phyloP scores from a whole-genome alignment of 2,329 filamentous ascomycete species.

The Pseudonectria buxi region DNA sequence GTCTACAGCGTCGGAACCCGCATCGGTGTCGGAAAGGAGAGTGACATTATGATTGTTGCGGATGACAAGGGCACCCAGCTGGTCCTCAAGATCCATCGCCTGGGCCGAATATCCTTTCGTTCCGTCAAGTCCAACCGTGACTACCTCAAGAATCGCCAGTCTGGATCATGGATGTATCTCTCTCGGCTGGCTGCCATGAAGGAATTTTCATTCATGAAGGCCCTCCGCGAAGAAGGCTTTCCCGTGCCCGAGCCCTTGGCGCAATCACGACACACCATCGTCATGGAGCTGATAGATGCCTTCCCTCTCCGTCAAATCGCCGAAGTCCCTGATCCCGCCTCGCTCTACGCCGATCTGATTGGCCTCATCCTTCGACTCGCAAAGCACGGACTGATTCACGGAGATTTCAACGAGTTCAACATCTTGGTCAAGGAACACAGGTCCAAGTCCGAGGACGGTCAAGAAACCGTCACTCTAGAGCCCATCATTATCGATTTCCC shows the following conservation, averaged over 20 bases:
- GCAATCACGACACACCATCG: conserved; percentile 89
- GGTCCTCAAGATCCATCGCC: conserved; percentile 90
- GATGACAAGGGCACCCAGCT: conserved; percentile 68
- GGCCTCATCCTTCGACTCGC: conserved; percentile 78
- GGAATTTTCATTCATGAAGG: conserved; percentile 91
- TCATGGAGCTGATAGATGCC: conserved; percentile 91
- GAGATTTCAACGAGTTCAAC: conserved; percentile 99
- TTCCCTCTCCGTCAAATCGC: conserved; percentile 88
- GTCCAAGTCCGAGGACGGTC: conserved; percentile 31
- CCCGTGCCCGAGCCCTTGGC: conserved; percentile 81
- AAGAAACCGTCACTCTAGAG: conserved; percentile 47
- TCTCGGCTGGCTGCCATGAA: conserved; percentile 87
- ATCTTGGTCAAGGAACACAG: conserved; percentile 79
- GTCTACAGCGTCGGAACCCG: conserved; percentile 92
- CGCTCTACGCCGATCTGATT: conserved; percentile 88
- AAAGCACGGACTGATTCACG: conserved; percentile 84
- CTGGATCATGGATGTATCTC: conserved; percentile 97
- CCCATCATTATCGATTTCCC: conserved; percentile 96
- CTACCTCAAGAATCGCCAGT: conserved; percentile 75
- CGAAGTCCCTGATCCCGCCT: conserved; percentile 71
- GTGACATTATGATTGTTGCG: conserved; percentile 91
- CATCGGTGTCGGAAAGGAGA: conserved; percentile 95
- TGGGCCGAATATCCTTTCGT: conserved; percentile 94
- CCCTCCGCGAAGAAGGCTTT: conserved; percentile 75
- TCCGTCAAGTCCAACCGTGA: conserved; percentile 94